Conservation (phyloP, 2,329 filamentous ascomycete species). For the Lachnellula occidentalis region DNA sequence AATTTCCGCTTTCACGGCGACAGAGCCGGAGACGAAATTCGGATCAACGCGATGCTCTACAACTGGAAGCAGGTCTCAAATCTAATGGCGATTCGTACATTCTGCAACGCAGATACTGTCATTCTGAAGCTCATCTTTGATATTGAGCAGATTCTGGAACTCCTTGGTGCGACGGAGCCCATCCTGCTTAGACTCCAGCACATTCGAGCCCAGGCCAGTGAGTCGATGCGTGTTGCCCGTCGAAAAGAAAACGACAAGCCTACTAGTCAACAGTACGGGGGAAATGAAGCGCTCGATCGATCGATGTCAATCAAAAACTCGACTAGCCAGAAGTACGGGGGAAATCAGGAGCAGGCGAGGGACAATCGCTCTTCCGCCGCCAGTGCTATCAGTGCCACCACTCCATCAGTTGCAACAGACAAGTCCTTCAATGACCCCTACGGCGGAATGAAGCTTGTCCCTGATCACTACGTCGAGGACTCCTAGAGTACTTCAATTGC, state of each 20-base stretch:
- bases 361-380: constrained; percentile 6
- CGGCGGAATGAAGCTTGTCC: constrained; percentile 22
- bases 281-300: constrained; percentile 1
- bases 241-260: constrained; percentile 8
- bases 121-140: constrained; percentile 45
- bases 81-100: constrained; percentile 44
- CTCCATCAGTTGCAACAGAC: background rate
- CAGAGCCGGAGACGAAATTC: constrained; percentile 34
- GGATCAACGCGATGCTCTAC: constrained; percentile 38
- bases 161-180: constrained; percentile 34
- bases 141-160: constrained; percentile 41
- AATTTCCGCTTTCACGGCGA: constrained; percentile 41
- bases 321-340: background rate
- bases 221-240: constrained; percentile 20
- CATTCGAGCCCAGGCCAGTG: constrained; percentile 21
- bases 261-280: background rate
- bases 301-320: background rate
- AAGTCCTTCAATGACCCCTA: constrained; percentile 11
- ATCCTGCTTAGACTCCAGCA: constrained; percentile 26
- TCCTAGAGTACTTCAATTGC: background rate
- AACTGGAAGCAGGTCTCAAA: constrained; percentile 43
- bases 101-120: constrained; percentile 43
- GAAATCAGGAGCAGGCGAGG: constrained; percentile 6
- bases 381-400: constrained; percentile 2
- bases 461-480: constrained; percentile 12